Percentiles rank a stretch among this genome's conserved stretches.
These are phyloP conservation scores for Effrenium voratum DNA, from an alignment of 73 alveolate species.

Conservation along the genomic window DNA sequence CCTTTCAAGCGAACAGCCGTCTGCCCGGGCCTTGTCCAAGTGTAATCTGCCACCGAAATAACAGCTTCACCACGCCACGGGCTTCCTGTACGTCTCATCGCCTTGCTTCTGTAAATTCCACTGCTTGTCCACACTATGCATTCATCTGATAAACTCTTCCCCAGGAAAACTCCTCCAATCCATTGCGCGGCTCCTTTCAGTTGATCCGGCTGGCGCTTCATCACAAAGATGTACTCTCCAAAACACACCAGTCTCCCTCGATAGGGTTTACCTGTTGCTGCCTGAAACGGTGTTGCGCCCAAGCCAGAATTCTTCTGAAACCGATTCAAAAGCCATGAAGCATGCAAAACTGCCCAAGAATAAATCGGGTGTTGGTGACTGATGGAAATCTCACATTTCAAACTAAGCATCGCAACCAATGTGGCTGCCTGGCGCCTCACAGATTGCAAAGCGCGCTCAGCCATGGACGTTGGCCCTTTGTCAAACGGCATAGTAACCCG, in stretches of 20 bases:
- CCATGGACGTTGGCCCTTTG: not conserved
- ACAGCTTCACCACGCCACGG: too few relatives aligned
- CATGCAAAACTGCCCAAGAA: not conserved
- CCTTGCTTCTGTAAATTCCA: not conserved
- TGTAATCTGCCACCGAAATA: too few relatives aligned
- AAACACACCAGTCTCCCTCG: not conserved
- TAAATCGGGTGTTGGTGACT: not conserved
- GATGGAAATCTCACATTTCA: not conserved
- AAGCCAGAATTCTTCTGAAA: not conserved
- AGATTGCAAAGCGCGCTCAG: not conserved
- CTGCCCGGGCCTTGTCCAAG: too few relatives aligned
- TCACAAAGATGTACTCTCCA: not conserved
- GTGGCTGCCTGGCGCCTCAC: not conserved
- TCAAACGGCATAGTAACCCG: not conserved
- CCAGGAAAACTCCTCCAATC: not conserved
- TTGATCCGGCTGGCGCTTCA: not conserved
- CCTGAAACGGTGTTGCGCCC: not conserved
- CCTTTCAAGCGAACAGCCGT: too few relatives aligned
- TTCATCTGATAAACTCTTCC: not conserved
- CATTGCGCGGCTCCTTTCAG: not conserved
- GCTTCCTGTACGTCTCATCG: not conserved
- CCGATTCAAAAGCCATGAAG: not conserved
- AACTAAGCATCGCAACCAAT: not conserved
- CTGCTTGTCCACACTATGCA: not conserved
- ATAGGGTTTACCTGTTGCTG: not conserved